Base-by-base conservation (phyloP, 495 filamentous ascomycete genomes). In the Durotheca rogersii region DNA sequence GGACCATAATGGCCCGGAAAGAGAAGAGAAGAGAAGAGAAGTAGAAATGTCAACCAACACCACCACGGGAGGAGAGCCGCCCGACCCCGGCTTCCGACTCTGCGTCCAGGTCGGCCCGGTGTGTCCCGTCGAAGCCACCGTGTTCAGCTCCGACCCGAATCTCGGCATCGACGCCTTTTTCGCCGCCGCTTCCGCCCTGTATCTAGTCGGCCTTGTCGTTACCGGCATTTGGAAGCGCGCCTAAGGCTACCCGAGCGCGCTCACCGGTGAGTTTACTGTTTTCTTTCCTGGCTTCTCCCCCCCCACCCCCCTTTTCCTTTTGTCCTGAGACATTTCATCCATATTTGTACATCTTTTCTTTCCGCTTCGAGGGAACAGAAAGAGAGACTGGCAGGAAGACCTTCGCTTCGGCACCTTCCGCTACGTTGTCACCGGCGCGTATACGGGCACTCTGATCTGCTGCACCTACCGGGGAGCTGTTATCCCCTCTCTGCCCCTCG, bases 81-180 rank as follows among this genome's bases (percentile, higher is more conserved):
- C 46, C 3, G 49, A 36, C 25, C 36, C 49, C n/a, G 65, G 67
- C n/a, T 72, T 62, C 58, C 60, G 59, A 41, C 38, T 60, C 16
- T 85, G 84, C 65, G 64, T 58, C 9, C 53, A 74, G 25, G 75
- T 86, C 27, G 57, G 67, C 23, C 55, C 67, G 0, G 15, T 43
- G 2, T 89, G 85, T 52, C 80, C 81, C 1, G 80, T 86, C 36
- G 48, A 75, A 31, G 72, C 71, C 1, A 84, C 83, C 2, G 85
- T 82, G 12, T 78, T 86, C 54, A 85, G 84, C 21, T 88, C 87
- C 67, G 79, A 78, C 43, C 85, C 85, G 2, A 82, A 75, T 54
- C 68, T 80, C 5, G 81, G 77, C 35, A 80, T 76, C 33, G 85
- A 84, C 64, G 66, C 73, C 52, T 84, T 86, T 65, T 82, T 86